Evolutionary conservation across 495 filamentous ascomycete species (phyloP).

Genomic region (Neurospora sp.): DNA sequence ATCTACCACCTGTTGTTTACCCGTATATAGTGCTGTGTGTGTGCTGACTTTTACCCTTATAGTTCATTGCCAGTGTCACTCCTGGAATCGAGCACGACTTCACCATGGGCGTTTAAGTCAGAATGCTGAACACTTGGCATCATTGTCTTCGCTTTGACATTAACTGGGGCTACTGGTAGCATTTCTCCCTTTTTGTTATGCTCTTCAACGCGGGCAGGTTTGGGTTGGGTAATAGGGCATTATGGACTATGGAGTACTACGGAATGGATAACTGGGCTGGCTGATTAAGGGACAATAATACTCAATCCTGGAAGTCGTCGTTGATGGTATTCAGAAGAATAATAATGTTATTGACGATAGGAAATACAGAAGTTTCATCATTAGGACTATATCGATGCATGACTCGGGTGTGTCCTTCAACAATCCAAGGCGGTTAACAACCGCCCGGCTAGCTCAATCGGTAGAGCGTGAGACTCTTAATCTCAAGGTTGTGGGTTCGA

Average conservation of each 20-base stretch:
- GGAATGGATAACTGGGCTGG: background rate
- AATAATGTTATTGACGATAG: background rate
- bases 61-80: conserved; percentile 94
- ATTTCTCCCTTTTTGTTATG: background rate
- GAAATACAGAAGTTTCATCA: background rate
- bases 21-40: background rate
- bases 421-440: background rate
- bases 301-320: background rate
- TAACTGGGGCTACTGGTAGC: background rate
- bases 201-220: background rate
- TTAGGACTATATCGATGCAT: background rate
- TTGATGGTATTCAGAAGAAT: background rate
- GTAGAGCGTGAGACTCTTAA: conserved; percentile 81
- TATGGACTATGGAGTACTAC: background rate
- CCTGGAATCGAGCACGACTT: conserved; percentile 97
- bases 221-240: background rate
- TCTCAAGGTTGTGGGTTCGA: background rate
- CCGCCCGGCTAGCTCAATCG: conserved; percentile 63
- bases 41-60: conserved; percentile 8
- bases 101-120: conserved; percentile 78
- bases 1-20: background rate
- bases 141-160: background rate
- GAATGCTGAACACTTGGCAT: background rate
- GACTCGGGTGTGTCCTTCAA: background rate
- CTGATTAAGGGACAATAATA: background rate